Evolutionary conservation across 768 basidiomycete genomes (phyloP).

Genomic region (Amanita brunnescens): DNA sequence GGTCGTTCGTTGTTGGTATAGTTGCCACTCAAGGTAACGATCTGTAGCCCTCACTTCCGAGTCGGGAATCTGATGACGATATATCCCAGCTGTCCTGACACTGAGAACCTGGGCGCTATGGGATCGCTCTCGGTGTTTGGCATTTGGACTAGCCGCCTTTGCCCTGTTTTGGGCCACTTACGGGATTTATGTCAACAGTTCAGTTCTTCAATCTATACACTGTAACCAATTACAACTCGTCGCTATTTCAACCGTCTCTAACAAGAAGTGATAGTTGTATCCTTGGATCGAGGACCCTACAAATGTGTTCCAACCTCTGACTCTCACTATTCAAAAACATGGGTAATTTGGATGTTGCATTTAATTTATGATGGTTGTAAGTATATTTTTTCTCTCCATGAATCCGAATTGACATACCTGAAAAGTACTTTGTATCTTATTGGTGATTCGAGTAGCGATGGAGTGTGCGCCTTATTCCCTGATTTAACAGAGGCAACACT

Average conservation of each 20-base stretch:
- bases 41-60: neutral
- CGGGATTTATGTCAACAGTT: neutral
- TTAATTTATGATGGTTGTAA: conserved; percentile 2
- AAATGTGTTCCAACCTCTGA: neutral
- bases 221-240: neutral
- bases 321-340: neutral
- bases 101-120: conserved; percentile 3
- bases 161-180: neutral
- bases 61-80: neutral
- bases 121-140: neutral
- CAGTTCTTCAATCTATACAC: neutral
- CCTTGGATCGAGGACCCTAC: neutral
- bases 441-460: neutral
- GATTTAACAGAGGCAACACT: neutral
- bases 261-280: neutral
- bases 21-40: neutral
- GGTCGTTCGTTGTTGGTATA: neutral
- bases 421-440: neutral
- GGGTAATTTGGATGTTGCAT: neutral
- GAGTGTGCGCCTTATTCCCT: neutral
- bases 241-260: neutral
- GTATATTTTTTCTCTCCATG: neutral
- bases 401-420: neutral
- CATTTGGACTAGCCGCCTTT: neutral
- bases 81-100: conserved; percentile 1